Evolutionary conservation across 75 land plant species (phyloP).

Genomic region (Cunninghamia lanceolata): DNA sequence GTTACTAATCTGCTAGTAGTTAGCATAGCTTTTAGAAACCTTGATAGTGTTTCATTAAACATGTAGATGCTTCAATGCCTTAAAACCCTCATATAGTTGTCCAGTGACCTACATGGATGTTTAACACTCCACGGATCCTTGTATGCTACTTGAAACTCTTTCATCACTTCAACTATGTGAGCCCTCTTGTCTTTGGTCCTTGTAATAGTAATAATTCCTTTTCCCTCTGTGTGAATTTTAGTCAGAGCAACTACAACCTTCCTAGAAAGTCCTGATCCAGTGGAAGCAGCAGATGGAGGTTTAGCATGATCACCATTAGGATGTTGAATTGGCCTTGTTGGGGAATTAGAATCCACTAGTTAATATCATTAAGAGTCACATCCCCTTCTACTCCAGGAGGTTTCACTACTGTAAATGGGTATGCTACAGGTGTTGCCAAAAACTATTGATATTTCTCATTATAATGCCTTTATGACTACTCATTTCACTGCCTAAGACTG

Average conservation of each 20-base stretch:
- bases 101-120: too few relatives aligned
- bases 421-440: constrained; percentile 40
- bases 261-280: constrained; percentile 76
- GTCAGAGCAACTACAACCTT: constrained; percentile 84
- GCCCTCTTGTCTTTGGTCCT: constrained; percentile 84
- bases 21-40: too few relatives aligned
- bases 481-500: too few relatives aligned
- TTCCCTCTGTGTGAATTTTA: constrained; percentile 81
- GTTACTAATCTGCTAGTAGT: too few relatives aligned
- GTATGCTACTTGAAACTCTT: too few relatives aligned
- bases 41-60: too few relatives aligned
- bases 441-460: too few relatives aligned
- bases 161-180: too few relatives aligned
- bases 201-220: constrained; percentile 90
- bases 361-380: constrained; percentile 79
- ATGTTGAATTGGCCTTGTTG: constrained; percentile 52
- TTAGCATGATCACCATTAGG: constrained; percentile 54
- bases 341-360: constrained; percentile 63
- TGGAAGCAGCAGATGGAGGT: constrained; percentile 32
- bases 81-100: too few relatives aligned
- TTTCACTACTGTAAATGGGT: constrained; percentile 80
- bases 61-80: too few relatives aligned
- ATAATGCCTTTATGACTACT: too few relatives aligned
- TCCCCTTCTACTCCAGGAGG: constrained; percentile 78
- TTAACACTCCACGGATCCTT: too few relatives aligned